Evolutionary conservation across 1,284 basidiomycete genomes (phyloP).

Genomic region (Puccinia coronata): DNA sequence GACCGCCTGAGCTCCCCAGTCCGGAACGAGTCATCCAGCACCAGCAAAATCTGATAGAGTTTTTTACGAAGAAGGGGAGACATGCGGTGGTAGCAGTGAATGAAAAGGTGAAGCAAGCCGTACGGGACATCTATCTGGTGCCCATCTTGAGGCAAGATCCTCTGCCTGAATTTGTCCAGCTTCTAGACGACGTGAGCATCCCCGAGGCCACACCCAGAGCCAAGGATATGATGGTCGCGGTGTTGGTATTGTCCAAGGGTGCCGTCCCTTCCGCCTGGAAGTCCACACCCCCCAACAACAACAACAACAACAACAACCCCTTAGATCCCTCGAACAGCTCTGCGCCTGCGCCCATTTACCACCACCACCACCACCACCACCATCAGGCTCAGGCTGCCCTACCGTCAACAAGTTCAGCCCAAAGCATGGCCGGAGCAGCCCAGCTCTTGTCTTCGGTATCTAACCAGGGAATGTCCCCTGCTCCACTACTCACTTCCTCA

Average conservation of each 20-base stretch:
- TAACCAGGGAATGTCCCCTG: constrained; percentile 6
- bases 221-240: constrained; percentile 71
- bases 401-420: background rate
- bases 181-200: constrained; percentile 75
- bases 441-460: constrained; percentile 9
- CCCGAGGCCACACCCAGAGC: constrained; percentile 65
- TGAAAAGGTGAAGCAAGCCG: constrained; percentile 57
- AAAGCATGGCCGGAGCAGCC: background rate
- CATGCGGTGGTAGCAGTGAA: constrained; percentile 55
- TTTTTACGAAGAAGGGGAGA: constrained; percentile 54
- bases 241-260: constrained; percentile 77
- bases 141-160: constrained; percentile 71
- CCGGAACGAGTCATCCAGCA: constrained; percentile 52
- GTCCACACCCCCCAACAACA: background rate
- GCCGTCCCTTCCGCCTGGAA: constrained; percentile 55
- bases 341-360: background rate
- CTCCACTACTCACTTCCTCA: background rate
- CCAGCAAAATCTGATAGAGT: constrained; percentile 53
- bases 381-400: background rate
- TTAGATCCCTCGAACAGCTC: background rate
- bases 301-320: too few species aligned
- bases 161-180: constrained; percentile 79
- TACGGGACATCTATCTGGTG: constrained; percentile 83
- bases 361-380: background rate
- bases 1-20: constrained; percentile 53